These are phyloP conservation scores for Diatrype stigma DNA, from an alignment of 2,329 filamentous ascomycete species.

Conservation along the genomic window DNA sequence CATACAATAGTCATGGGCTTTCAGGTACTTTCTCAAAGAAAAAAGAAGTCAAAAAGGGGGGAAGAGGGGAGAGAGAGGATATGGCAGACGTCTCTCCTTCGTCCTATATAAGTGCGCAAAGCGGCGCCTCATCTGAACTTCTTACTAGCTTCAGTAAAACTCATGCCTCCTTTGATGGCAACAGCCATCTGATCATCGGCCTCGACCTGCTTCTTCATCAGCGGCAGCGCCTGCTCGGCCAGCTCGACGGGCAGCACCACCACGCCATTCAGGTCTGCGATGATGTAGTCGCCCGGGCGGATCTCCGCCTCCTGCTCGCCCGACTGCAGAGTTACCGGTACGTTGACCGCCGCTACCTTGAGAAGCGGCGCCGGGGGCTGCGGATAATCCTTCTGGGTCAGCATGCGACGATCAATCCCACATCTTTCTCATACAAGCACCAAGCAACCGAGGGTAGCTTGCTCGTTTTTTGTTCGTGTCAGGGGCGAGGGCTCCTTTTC, in stretches of 20 bases:
- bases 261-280: slow-evolving; percentile 43
- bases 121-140: slow-evolving; percentile 35
- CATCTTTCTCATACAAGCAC: not conserved
- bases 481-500: no score
- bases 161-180: slow-evolving; percentile 37
- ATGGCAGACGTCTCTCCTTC: no score
- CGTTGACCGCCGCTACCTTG: slow-evolving; percentile 39
- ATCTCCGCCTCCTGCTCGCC: slow-evolving; percentile 35
- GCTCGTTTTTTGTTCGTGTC: no score
- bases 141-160: slow-evolving; percentile 39
- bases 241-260: slow-evolving; percentile 37
- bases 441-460: no score
- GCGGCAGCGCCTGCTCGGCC: slow-evolving; percentile 34
- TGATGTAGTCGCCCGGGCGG: slow-evolving; percentile 39
- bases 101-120: no score
- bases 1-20: no score
- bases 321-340: slow-evolving; percentile 34
- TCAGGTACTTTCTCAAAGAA: no score
- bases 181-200: slow-evolving; percentile 39
- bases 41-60: no score
- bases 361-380: slow-evolving; percentile 35
- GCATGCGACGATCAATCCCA: not conserved
- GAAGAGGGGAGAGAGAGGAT: no score
- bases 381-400: not conserved
- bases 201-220: slow-evolving; percentile 37